Evolutionary conservation across 441 rosid genomes (phyloP).

Genomic region (Macaranga tanarius): DNA sequence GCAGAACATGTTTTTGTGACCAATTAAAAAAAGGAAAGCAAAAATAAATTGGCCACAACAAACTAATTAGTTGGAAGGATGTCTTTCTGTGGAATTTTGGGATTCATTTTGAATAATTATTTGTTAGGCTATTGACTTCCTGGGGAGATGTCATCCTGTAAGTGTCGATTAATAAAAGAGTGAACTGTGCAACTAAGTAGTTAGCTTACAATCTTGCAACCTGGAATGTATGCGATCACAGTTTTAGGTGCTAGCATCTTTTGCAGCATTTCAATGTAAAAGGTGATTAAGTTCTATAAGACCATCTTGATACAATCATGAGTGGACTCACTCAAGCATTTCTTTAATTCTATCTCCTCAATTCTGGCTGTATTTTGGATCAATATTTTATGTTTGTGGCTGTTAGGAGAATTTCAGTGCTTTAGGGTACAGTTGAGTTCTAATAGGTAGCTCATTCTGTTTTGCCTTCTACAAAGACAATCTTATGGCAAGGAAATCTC

Average conservation of each 20-base stretch:
- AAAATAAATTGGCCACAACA: background rate
- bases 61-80: background rate
- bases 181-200: too few species aligned
- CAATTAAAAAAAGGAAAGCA: background rate
- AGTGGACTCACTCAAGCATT: background rate
- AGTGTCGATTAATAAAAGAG: background rate
- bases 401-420: too few species aligned
- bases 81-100: background rate
- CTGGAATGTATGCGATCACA: background rate
- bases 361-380: background rate
- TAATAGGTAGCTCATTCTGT: slow-evolving; percentile 7
- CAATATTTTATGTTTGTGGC: background rate
- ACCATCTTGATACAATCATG: background rate
- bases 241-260: background rate
- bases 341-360: background rate
- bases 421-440: background rate
- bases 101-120: background rate
- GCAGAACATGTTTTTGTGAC: background rate
- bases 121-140: background rate
- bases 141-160: background rate
- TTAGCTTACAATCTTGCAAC: background rate
- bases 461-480: background rate
- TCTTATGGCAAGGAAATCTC: background rate
- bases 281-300: background rate
- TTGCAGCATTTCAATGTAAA: background rate